phyloP scores from a whole-genome alignment of 306 rosid species.

The Sindora glabra region DNA sequence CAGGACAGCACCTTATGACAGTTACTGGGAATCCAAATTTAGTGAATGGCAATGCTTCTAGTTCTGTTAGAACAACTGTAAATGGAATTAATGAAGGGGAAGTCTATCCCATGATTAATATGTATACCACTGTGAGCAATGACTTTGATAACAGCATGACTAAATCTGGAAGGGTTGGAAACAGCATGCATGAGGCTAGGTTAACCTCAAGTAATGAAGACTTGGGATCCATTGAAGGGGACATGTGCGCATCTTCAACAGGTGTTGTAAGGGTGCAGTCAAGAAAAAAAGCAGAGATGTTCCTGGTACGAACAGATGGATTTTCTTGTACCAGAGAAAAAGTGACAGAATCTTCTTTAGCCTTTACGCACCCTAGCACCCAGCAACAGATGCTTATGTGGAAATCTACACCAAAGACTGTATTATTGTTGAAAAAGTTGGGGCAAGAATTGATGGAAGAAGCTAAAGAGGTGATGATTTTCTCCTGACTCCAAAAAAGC shows the following conservation, averaged over 20 bases:
- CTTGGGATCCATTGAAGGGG: constrained; percentile 44
- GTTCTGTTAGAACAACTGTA: constrained; percentile 31
- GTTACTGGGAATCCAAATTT: constrained; percentile 30
- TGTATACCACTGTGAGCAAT: constrained; percentile 20
- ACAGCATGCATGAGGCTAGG: constrained; percentile 27
- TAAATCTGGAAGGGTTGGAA: constrained; percentile 26
- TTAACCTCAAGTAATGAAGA: constrained; percentile 38
- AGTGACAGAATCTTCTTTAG: constrained; percentile 91
- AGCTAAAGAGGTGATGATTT: constrained; percentile 77
- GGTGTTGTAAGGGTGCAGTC: constrained; percentile 99
- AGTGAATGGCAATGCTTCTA: constrained; percentile 25
- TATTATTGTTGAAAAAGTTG: constrained; percentile 79
- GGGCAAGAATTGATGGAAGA: constrained; percentile 91
- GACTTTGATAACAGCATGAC: constrained; percentile 20
- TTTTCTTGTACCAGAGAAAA: constrained; percentile 87
- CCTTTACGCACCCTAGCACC: constrained; percentile 96
- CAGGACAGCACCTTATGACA: constrained; percentile 23
- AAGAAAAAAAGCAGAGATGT: constrained; percentile 97
- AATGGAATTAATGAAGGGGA: constrained; percentile 41
- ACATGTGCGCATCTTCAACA: constrained; percentile 93
- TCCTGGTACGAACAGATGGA: constrained; percentile 91
- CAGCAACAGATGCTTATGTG: constrained; percentile 99
- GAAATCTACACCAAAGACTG: constrained; percentile 93
- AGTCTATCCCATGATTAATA: constrained; percentile 11
- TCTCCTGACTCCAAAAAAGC: neutral